phyloP scores from a whole-genome alignment of 768 basidiomycete genomes.

The Xanthoconium purpureum region DNA sequence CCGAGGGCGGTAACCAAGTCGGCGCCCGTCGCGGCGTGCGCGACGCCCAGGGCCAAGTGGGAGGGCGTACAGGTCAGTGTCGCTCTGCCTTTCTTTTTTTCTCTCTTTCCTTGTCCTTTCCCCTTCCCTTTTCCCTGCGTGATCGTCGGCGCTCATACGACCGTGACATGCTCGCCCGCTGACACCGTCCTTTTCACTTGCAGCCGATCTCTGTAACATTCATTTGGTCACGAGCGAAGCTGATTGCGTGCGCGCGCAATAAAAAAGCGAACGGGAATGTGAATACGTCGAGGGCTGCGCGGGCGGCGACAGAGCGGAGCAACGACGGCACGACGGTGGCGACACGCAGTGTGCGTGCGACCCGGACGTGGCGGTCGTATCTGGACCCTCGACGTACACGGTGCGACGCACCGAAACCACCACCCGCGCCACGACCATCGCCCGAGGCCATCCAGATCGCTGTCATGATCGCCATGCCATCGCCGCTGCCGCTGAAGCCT shows the following conservation, averaged over 20 bases:
- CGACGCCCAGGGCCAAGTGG: slow-evolving; percentile 11
- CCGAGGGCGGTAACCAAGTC: not conserved
- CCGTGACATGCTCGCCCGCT: too few relatives aligned
- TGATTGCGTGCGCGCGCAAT: not conserved
- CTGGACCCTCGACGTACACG: slow-evolving; percentile 4
- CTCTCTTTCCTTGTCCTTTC: not conserved
- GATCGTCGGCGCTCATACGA: too few relatives aligned
- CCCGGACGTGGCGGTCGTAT: slow-evolving; percentile 6
- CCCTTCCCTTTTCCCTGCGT: not conserved
- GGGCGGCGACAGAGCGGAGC: not conserved
- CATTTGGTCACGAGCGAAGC: slow-evolving; percentile 16
- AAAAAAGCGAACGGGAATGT: too few relatives aligned
- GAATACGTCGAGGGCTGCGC: not conserved
- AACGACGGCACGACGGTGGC: too few relatives aligned
- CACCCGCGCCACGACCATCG: slow-evolving; percentile 7
- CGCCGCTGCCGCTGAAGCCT: slow-evolving; percentile 1
- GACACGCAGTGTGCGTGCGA: not conserved
- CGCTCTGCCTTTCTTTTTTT: not conserved
- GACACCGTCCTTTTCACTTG: too few relatives aligned
- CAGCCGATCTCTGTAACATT: slow-evolving; percentile 25
- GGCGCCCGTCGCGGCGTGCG: not conserved
- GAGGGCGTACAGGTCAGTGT: slow-evolving; percentile 24
- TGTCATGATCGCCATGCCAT: slow-evolving; percentile 49
- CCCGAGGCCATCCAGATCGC: slow-evolving; percentile 37
- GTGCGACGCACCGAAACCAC: slow-evolving; percentile 6